Conservation (phyloP, 2,329 filamentous ascomycete genomes). For the Neonectria coccinea region DNA sequence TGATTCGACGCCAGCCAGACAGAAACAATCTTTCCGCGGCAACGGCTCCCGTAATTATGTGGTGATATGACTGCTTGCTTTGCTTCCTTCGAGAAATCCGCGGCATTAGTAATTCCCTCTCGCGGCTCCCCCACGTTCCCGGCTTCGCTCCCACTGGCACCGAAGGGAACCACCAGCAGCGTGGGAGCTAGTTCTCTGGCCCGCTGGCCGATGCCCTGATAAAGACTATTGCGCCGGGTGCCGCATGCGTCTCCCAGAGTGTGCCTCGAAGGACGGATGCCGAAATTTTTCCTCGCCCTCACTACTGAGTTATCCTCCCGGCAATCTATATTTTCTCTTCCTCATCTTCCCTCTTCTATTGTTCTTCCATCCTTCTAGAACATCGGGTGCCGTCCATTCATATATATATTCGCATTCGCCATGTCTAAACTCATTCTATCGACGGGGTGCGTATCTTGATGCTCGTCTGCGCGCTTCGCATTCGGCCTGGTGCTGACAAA, state of each 20-base stretch:
- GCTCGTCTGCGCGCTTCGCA: constrained; percentile 26
- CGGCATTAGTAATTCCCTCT: constrained; percentile 35
- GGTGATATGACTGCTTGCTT: constrained; percentile 26
- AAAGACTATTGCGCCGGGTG: constrained; percentile 41
- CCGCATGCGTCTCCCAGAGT: constrained; percentile 40
- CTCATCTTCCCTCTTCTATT: constrained; percentile 15
- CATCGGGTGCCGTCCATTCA: neutral
- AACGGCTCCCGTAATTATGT: constrained; percentile 12
- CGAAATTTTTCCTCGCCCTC: constrained; percentile 37
- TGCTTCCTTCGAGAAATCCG: constrained; percentile 11
- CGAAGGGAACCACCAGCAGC: constrained; percentile 25
- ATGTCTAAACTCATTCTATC: constrained; percentile 87
- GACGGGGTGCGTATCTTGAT: constrained; percentile 74
- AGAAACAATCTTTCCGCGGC: constrained; percentile 4
- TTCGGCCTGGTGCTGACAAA: constrained; percentile 34
- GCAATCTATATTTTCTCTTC: constrained; percentile 24
- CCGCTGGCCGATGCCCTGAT: constrained; percentile 29
- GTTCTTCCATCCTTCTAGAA: constrained; percentile 1
- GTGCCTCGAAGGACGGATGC: constrained; percentile 34
- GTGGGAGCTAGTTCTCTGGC: constrained; percentile 30
- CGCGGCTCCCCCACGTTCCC: constrained; percentile 32
- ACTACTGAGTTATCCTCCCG: constrained; percentile 9
- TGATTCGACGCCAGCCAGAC: neutral
- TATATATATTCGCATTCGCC: constrained; percentile 36
- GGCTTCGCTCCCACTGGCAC: constrained; percentile 22